Percentiles rank a stretch among this genome's conserved stretches.
These are phyloP conservation scores for Fusarium xylarioides DNA, from an alignment of 2,329 filamentous ascomycete genomes.

Conservation along the genomic window DNA sequence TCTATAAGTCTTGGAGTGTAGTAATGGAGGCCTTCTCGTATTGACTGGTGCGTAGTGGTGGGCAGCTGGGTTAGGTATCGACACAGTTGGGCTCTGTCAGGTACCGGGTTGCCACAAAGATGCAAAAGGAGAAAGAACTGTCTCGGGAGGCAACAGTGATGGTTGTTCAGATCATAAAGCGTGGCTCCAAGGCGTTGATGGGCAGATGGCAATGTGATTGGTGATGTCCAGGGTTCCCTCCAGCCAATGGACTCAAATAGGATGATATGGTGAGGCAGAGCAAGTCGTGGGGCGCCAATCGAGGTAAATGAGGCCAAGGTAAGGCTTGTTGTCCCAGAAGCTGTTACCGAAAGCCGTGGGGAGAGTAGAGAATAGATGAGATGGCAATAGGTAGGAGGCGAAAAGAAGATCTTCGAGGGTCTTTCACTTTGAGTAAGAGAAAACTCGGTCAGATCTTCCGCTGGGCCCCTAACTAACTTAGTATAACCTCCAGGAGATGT, in stretches of 20 bases:
- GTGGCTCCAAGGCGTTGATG: conserved; percentile 45
- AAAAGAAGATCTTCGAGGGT: conserved; percentile 35
- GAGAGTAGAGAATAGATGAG: conserved; percentile 19
- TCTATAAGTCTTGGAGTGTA: conserved; percentile 17
- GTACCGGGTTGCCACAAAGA: conserved; percentile 33
- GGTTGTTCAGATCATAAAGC: conserved; percentile 39
- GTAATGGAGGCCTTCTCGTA: conserved; percentile 29
- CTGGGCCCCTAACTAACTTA: conserved; percentile 27
- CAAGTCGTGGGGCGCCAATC: conserved; percentile 44
- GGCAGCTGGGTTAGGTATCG: conserved; percentile 42
- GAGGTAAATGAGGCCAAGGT: conserved; percentile 41
- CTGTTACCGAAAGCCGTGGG: conserved; percentile 22
- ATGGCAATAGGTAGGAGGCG: conserved; percentile 25
- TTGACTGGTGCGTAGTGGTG: conserved; percentile 34
- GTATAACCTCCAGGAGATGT: conserved; percentile 37
- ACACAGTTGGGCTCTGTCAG: conserved; percentile 33
- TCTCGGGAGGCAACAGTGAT: conserved; percentile 42
- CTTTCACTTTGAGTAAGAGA: conserved; percentile 34
- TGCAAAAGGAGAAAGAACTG: conserved; percentile 40
- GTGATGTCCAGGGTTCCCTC: conserved; percentile 43
- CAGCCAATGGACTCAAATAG: conserved; percentile 48
- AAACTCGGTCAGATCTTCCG: conserved; percentile 40
- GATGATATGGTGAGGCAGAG: conserved; percentile 48
- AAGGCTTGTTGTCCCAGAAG: conserved; percentile 35
- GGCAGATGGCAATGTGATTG: conserved; percentile 47